Evolutionary conservation across 306 rosid species (phyloP).

Genomic region (Quercus cerris): DNA sequence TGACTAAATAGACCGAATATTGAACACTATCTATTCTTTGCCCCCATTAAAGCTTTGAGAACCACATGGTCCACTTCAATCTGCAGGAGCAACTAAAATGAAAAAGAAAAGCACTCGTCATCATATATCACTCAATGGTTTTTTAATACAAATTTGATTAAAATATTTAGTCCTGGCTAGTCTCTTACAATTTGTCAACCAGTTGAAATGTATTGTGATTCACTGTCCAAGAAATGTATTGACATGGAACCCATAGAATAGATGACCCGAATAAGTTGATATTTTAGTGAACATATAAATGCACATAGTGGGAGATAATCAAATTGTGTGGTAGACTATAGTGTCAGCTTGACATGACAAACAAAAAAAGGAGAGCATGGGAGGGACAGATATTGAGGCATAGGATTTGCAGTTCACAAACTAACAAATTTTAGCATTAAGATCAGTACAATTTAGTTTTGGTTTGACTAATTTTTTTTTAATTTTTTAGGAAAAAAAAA

Average conservation of each 20-base stretch:
- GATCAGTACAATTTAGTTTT: not conserved
- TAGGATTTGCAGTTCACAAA: constrained; percentile 1
- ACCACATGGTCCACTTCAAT: too few species aligned
- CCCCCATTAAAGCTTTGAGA: too few species aligned
- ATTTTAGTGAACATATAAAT: not conserved
- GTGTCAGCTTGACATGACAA: constrained; percentile 12
- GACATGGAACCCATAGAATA: too few species aligned
- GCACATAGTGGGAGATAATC: not conserved
- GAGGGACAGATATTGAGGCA: not conserved
- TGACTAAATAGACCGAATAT: not conserved
- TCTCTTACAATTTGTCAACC: not conserved
- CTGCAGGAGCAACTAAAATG: too few species aligned
- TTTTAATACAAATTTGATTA: not conserved
- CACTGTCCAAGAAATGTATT: not conserved
- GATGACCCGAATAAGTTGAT: not conserved
- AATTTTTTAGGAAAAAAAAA: not conserved
- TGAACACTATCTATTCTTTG: too few species aligned
- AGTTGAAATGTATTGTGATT: not conserved
- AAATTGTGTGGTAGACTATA: constrained; percentile 1
- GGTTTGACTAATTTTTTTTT: not conserved
- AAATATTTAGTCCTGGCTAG: not conserved
- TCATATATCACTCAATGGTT: not conserved
- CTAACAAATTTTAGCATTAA: not conserved
- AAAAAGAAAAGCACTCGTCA: not conserved
- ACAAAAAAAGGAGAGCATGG: not conserved